Conservation (phyloP, 2,329 filamentous ascomycete species). For the Colletotrichum sp. region DNA sequence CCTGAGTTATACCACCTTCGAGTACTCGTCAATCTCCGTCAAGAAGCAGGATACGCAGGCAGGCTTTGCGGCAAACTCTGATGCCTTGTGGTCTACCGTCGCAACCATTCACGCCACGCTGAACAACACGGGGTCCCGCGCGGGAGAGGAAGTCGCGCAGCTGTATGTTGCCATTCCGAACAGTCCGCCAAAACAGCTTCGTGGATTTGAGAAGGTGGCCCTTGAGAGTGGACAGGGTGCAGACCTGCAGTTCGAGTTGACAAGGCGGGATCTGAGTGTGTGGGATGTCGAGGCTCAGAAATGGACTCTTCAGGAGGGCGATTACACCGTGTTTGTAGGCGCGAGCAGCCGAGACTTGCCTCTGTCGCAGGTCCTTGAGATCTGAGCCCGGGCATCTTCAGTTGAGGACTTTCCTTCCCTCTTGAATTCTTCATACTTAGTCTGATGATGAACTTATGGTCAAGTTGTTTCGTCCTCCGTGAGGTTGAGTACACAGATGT, state of each 20-base stretch:
- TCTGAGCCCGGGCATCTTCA: not conserved
- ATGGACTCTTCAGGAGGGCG: conserved; percentile 59
- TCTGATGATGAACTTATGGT: too few species aligned
- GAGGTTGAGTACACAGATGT: too few species aligned
- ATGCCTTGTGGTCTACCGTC: conserved; percentile 52
- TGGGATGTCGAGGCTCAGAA: conserved; percentile 68
- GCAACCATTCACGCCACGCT: conserved; percentile 42
- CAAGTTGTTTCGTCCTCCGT: too few species aligned
- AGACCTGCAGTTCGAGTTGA: conserved; percentile 57
- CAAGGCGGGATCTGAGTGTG: conserved; percentile 67
- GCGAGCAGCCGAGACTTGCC: conserved; percentile 52
- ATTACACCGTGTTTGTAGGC: conserved; percentile 50
- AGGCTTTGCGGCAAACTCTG: conserved; percentile 43
- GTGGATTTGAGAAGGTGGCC: conserved; percentile 56
- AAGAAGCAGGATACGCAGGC: conserved; percentile 24
- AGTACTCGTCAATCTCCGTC: conserved; percentile 48
- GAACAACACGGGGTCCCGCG: conserved; percentile 44
- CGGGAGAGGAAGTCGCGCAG: conserved; percentile 53
- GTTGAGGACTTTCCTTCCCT: not conserved
- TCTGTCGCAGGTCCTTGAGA: conserved; percentile 27
- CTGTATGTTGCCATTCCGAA: conserved; percentile 52
- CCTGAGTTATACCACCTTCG: conserved; percentile 60
- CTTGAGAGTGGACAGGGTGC: conserved; percentile 17
- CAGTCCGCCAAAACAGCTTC: conserved; percentile 60
- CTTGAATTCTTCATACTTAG: too few species aligned